These are phyloP conservation scores for Thielaviopsis musarum DNA, from an alignment of 2,329 filamentous ascomycete species.

Conservation along the genomic window DNA sequence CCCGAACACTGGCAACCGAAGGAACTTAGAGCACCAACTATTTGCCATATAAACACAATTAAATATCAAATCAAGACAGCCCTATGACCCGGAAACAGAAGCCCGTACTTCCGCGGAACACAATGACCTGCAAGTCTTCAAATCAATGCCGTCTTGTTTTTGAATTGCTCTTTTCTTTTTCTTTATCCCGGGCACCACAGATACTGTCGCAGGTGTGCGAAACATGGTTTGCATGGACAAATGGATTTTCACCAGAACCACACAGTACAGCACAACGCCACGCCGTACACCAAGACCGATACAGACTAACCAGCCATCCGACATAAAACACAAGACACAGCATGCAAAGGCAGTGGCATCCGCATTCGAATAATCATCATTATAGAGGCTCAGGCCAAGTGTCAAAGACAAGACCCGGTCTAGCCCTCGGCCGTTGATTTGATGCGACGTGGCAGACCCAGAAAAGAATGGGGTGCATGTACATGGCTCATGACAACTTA, in stretches of 20 bases:
- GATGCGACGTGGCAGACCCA: background rate
- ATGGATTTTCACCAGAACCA: background rate
- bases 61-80: background rate
- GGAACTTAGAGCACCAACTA: background rate
- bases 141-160: background rate
- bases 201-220: background rate
- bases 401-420: too few relatives aligned
- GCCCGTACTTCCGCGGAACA: background rate
- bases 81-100: background rate
- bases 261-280: background rate
- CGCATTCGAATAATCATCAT: too few relatives aligned
- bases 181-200: background rate
- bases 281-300: background rate
- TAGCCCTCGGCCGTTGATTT: too few relatives aligned
- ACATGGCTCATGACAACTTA: background rate
- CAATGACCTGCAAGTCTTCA: background rate
- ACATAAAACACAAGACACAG: background rate
- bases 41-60: background rate
- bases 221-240: background rate
- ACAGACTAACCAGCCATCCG: background rate
- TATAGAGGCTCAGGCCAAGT: too few relatives aligned
- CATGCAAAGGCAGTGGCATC: background rate
- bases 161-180: background rate
- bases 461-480: background rate
- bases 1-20: background rate